Percentiles rank a stretch among this genome's conserved stretches.
These are phyloP conservation scores for Podila horticola DNA, from an alignment of 192 early-diverging fungal species.

Conservation along the genomic window DNA sequence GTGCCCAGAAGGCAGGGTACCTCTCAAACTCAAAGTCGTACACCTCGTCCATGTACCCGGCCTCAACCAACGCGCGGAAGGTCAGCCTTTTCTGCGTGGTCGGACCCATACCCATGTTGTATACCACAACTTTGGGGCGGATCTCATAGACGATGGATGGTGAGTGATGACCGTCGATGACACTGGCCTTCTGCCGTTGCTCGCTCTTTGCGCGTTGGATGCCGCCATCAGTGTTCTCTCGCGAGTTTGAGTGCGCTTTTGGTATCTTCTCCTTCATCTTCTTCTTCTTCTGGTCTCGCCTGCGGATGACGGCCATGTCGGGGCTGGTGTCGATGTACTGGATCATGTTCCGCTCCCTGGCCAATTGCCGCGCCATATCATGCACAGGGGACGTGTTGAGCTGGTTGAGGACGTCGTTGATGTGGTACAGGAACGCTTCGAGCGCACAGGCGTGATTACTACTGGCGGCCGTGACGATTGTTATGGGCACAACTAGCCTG, in stretches of 20 bases:
- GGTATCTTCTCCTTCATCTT: not conserved
- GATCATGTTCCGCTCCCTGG: too few species aligned
- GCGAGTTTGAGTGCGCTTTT: not conserved
- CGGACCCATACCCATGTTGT: slow-evolving; percentile 59
- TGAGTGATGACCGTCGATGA: not conserved
- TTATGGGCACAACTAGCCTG: slow-evolving; percentile 29
- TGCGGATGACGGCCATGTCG: slow-evolving; percentile 4
- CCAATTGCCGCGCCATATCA: not conserved
- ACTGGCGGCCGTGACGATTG: slow-evolving; percentile 61
- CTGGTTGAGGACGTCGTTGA: slow-evolving; percentile 19
- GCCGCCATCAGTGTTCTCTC: not conserved
- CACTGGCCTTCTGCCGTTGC: not conserved
- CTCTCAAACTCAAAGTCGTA: slow-evolving; percentile 50
- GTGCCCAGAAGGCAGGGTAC: slow-evolving; percentile 59
- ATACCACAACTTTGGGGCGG: slow-evolving; percentile 53
- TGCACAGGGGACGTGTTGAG: slow-evolving; percentile 20
- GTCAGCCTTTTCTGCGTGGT: slow-evolving; percentile 28
- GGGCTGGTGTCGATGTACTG: slow-evolving; percentile 6
- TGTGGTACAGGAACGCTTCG: slow-evolving; percentile 57
- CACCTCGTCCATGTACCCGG: slow-evolving; percentile 51
- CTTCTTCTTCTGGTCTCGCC: not conserved
- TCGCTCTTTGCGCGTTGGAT: not conserved
- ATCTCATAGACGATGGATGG: slow-evolving; percentile 14
- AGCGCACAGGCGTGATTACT: slow-evolving; percentile 60
- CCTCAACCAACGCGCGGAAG: slow-evolving; percentile 41